phyloP scores from a whole-genome alignment of 139 green algal species.

The Spirogloea muscicola region DNA sequence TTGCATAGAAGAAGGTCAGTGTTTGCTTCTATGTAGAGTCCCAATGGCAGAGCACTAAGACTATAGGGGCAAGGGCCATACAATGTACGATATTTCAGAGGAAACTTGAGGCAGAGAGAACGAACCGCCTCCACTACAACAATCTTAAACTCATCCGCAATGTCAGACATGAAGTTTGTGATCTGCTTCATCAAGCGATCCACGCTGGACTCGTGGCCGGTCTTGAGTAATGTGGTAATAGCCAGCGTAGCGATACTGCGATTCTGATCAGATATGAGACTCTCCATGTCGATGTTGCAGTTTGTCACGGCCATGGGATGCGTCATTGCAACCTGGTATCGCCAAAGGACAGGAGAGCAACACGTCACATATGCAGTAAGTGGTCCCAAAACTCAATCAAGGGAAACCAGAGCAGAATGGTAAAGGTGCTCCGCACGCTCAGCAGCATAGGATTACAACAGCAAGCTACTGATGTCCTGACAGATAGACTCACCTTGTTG shows the following conservation, averaged over 20 bases:
- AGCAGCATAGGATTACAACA: too few relatives aligned
- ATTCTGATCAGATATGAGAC: constrained; percentile 88
- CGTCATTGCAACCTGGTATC: constrained; percentile 79
- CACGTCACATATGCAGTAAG: too few relatives aligned
- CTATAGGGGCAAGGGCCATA: too few relatives aligned
- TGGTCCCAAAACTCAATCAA: too few relatives aligned
- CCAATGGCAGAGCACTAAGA: too few relatives aligned
- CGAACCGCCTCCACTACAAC: constrained; percentile 96
- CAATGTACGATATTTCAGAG: constrained; percentile 84
- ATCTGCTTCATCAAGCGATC: constrained; percentile 99
- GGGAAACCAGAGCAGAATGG: too few relatives aligned
- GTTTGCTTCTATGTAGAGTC: too few relatives aligned
- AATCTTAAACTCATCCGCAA: constrained; percentile 99
- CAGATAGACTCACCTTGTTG: constrained; percentile 67
- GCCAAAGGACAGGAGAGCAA: too few relatives aligned
- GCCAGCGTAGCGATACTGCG: constrained; percentile 95
- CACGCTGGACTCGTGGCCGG: constrained; percentile 89
- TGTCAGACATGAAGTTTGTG: constrained; percentile 94
- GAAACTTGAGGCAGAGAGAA: constrained; percentile 96
- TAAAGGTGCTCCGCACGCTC: too few relatives aligned
- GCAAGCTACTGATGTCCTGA: too few relatives aligned
- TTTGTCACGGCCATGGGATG: constrained; percentile 88
- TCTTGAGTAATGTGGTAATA: constrained; percentile 99
- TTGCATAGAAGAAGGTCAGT: too few relatives aligned
- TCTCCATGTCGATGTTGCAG: constrained; percentile 99